Evolutionary conservation across 2,329 filamentous ascomycete genomes (phyloP).

Genomic region (Aspergillus japonicus): DNA sequence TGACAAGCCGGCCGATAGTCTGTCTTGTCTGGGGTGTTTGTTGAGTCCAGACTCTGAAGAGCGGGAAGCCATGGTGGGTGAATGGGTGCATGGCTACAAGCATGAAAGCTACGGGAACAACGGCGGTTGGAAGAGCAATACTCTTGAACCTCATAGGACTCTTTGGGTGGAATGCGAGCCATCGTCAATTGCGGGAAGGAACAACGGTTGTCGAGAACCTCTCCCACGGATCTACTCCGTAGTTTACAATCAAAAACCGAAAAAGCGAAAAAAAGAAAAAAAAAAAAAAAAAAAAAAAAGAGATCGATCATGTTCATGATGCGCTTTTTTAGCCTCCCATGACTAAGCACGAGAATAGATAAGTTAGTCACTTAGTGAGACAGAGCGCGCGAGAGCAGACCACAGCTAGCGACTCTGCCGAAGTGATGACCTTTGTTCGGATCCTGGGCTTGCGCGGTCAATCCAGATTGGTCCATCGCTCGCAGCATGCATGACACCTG

Average conservation of each 20-base stretch:
- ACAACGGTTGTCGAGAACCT: not conserved
- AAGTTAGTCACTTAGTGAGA: too few species aligned
- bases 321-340: not conserved
- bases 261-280: too few species aligned
- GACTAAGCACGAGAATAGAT: not conserved
- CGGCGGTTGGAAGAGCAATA: not conserved
- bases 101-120: not conserved
- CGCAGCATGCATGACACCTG: conserved; percentile 9
- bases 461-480: conserved; percentile 8
- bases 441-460: not conserved
- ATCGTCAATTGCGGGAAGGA: not conserved
- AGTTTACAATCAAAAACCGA: not conserved
- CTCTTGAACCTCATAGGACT: not conserved
- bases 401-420: not conserved
- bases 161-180: not conserved
- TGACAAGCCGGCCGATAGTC: not conserved
- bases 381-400: not conserved
- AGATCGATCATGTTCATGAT: not conserved
- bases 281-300: not conserved
- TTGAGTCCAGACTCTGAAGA: not conserved
- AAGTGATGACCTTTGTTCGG: not conserved
- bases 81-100: not conserved
- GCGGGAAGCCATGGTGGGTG: not conserved
- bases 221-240: not conserved
- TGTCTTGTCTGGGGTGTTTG: not conserved